Evolutionary conservation across 2,329 filamentous ascomycete genomes (phyloP), one percentile per base, ranked within the genome.

Genomic region (Didymella lethalis): DNA sequence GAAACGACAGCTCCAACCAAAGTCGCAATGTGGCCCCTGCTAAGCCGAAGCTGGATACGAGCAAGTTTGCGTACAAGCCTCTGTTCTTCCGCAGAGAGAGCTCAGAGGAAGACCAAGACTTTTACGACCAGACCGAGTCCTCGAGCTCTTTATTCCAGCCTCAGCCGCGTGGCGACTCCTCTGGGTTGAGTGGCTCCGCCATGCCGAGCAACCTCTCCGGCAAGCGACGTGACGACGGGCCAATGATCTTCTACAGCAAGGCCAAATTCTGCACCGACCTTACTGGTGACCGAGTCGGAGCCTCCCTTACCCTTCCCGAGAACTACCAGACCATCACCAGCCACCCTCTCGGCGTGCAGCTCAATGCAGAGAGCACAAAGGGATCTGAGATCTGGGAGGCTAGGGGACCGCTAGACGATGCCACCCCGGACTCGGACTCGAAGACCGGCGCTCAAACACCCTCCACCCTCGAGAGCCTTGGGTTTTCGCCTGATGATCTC

Each of bases 181-280:
- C 80, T 1, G 77, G 75, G 0, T 75, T 82, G 65, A 75, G 75
- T 4, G 68, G 85, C 80, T 63, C 85, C 72, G 64, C 81, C 71
- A 46, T 83, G 76, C 56, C 78, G 70, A 74, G 82, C 70, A 68
- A 81, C 32, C 78, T 63, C 1, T 71, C 74, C 0, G 83, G 79
- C 64, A 86, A 84, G 73, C 84, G 84, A 26, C 83, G 81, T 0
- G 83, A 87, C 12, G 87, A 90, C 58, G 92, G 91, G 8, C 88
- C 90, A 1, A 90, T 96, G 64, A 92, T 94, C 18, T 96, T 93
- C 71, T 96, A 94, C 73, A 91, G 85, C 60, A 90, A 90, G 26
- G 89, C 90, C 1, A 86, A 86, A 0, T 96, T 95, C 73, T 95
- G 88, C 73, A 93, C 88, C 1, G 92, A 96, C 73, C 78, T 95